Base-by-base conservation (phyloP, 148 eudicot genomes). In the Amaranthus cruentus region DNA sequence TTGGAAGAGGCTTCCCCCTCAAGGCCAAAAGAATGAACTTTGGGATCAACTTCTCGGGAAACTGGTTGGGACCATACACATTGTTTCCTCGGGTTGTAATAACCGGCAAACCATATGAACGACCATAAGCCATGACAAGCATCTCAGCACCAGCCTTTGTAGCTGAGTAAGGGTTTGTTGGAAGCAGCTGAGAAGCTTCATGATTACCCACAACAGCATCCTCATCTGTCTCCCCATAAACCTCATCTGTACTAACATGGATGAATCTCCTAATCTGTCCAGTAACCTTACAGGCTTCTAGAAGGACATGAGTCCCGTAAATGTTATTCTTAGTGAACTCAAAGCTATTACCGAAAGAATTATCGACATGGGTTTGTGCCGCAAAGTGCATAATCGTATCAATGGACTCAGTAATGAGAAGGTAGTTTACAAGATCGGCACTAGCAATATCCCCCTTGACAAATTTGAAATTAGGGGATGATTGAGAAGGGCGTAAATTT, bases 91-190 rank as follows among this genome's bases (percentile, higher is more conserved):
- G 84, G 62, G 93, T 91, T 9, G 90, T 90, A 44, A 91, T 91
- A 70, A 87, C 89, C 12, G 97, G 97, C 68, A 91, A 75, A 4
- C 89, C 94, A 74, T 89, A 91, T 1, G 97, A 91, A 70, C 97
- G 73, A 7, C 85, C 87, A 76, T 91, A 91, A 48, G 97, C 97
- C 97, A 91, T 86, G 43, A 89, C 97, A 66, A 91, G 93, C 97
- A 91, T 91, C 82, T 91, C 97, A 55, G 97, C 97, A 47, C 93
- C 93, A 3, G 93, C 97, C 76, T 91, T 91, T 47, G 97, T 87
- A n/a, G 97, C 97, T 6, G 97, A 87, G 64, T 91, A 91, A 8
- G 94, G 91, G 71, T 91, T 91, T 6, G 97, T 91, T 6, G 97
- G 97, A 55, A 87, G 91, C 55, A 91, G 91, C 75, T 89, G 93